phyloP scores from a whole-genome alignment of 1,284 basidiomycete genomes.

The Microbotryum lychnidis-dioicae region DNA sequence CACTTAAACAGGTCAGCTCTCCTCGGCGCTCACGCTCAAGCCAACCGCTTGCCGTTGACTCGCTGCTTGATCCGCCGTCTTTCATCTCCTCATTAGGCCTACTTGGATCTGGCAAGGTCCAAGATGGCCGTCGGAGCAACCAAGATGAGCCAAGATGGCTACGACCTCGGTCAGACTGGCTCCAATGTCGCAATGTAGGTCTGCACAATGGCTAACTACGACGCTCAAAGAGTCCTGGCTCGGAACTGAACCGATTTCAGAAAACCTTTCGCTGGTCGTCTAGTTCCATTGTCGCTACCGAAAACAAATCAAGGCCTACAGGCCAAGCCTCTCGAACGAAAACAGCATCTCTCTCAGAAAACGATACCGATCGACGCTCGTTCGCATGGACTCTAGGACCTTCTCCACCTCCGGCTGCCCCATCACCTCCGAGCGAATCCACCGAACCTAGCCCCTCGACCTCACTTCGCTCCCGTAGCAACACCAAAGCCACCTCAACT shows the following conservation, averaged over 20 bases:
- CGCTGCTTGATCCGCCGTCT: background rate
- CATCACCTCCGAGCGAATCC: background rate
- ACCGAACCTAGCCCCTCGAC: background rate
- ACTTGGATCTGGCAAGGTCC: slow-evolving; percentile 29
- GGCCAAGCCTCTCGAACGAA: background rate
- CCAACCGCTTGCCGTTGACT: background rate
- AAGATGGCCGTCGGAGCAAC: slow-evolving; percentile 28
- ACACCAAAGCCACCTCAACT: background rate
- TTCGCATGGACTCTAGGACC: background rate
- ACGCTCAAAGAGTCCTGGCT: background rate
- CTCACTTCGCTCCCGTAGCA: background rate
- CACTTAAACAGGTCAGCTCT: slow-evolving; percentile 21
- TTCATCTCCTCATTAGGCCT: slow-evolving; percentile 9
- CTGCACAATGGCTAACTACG: background rate
- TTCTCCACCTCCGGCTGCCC: background rate
- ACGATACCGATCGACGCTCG: background rate
- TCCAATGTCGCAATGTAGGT: slow-evolving; percentile 22
- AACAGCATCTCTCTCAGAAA: background rate
- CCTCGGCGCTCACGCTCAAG: background rate
- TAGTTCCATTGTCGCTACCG: background rate
- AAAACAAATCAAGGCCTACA: background rate
- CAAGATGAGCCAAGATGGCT: slow-evolving; percentile 14
- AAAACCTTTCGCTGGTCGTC: background rate
- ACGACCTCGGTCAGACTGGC: slow-evolving; percentile 13
- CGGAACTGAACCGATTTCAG: background rate